These are phyloP conservation scores for Rhizopogon vinicolor DNA, from an alignment of 768 basidiomycete species.

Conservation along the genomic window DNA sequence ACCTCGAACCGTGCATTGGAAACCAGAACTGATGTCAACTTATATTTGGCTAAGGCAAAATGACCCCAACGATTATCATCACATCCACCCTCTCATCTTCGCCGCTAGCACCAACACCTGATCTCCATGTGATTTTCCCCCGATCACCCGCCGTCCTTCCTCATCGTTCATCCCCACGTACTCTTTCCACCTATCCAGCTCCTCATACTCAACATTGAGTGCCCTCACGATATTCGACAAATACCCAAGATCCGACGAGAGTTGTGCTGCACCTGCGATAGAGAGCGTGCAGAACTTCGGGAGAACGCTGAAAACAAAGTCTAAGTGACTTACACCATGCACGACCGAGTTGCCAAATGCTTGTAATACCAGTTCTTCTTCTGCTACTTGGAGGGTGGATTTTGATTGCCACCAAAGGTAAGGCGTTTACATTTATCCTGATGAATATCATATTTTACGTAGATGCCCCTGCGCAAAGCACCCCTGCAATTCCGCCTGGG, in stretches of 20 bases:
- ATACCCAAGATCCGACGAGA: slow-evolving; percentile 85
- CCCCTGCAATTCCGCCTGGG: too few species aligned
- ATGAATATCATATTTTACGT: too few species aligned
- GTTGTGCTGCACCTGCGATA: slow-evolving; percentile 69
- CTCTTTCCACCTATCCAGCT: slow-evolving; percentile 76
- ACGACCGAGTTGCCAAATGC: too few species aligned
- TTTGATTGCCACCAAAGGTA: too few species aligned
- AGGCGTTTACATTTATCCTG: too few species aligned
- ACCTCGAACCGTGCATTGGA: too few species aligned
- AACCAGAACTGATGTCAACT: too few species aligned
- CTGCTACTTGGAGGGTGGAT: too few species aligned
- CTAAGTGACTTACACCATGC: too few species aligned
- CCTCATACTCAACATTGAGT: slow-evolving; percentile 82
- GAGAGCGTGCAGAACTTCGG: slow-evolving; percentile 67
- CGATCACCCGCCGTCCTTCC: slow-evolving; percentile 22
- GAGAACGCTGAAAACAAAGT: slow-evolving; percentile 38
- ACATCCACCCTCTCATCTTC: slow-evolving; percentile 28
- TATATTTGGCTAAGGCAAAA: too few species aligned
- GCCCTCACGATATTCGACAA: slow-evolving; percentile 87
- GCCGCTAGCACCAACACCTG: slow-evolving; percentile 17
- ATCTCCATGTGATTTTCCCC: slow-evolving; percentile 16
- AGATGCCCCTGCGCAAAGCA: too few species aligned
- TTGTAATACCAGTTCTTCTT: too few species aligned
- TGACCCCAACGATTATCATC: neutral
- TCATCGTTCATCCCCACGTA: slow-evolving; percentile 59